A percentile compares a stretch with the other conserved stretches of the same genome.
These are phyloP conservation scores for Colletotrichum tabaci DNA, from an alignment of 2,329 filamentous ascomycete genomes.

Conservation along the genomic window DNA sequence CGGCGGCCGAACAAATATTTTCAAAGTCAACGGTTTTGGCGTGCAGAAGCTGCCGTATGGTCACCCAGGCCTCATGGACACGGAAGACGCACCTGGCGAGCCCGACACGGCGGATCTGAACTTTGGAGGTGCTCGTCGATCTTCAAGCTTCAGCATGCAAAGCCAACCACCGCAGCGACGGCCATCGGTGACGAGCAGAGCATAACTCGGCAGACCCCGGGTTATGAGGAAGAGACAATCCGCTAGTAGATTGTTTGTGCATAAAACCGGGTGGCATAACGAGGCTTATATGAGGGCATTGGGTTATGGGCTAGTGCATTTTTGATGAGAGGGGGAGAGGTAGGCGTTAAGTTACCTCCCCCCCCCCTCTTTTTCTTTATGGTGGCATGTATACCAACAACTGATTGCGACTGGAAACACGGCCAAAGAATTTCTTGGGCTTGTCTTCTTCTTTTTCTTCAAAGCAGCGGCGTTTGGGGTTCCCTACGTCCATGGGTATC, in stretches of 20 bases:
- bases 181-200: slow-evolving; percentile 64
- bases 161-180: slow-evolving; percentile 59
- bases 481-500: background rate
- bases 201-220: slow-evolving; percentile 49
- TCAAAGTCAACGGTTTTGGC: slow-evolving; percentile 71
- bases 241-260: background rate
- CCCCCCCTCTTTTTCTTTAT: background rate
- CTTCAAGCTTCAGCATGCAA: slow-evolving; percentile 63
- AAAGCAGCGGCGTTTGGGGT: slow-evolving; percentile 27
- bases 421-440: background rate
- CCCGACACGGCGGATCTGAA: slow-evolving; percentile 62
- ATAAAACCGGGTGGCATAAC: background rate
- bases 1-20: slow-evolving; percentile 76
- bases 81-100: slow-evolving; percentile 73
- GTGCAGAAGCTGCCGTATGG: slow-evolving; percentile 68
- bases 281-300: background rate
- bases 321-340: slow-evolving; percentile 2
- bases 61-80: slow-evolving; percentile 62
- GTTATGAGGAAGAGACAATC: background rate
- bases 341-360: slow-evolving; percentile 15
- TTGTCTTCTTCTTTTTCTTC: background rate
- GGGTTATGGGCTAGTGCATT: slow-evolving; percentile 8
- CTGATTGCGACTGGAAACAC: slow-evolving; percentile 12
- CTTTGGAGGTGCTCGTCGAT: slow-evolving; percentile 56
- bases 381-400: slow-evolving; percentile 24